Evolutionary conservation across 75 land plant species (phyloP).

Genomic region (Gnetum montanum): DNA sequence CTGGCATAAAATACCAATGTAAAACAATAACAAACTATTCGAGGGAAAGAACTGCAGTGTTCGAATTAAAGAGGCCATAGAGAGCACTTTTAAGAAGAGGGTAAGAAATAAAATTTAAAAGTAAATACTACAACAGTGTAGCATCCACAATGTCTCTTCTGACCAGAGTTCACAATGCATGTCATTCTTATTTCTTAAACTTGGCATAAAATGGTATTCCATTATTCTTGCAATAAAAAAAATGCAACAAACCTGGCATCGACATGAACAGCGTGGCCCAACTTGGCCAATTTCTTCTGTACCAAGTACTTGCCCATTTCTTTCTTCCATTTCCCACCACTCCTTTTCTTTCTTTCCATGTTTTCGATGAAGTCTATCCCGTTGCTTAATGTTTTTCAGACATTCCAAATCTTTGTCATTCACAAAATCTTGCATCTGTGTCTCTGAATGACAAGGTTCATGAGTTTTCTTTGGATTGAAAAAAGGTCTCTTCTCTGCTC

Average conservation of each 20-base stretch:
- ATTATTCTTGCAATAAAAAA: too few relatives aligned
- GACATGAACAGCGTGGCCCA: constrained; percentile 66
- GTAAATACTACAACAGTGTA: too few relatives aligned
- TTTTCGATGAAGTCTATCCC: constrained; percentile 2
- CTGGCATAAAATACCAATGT: too few relatives aligned
- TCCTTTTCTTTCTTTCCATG: constrained; percentile 20
- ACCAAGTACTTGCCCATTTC: constrained; percentile 39
- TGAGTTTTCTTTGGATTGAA: constrained; percentile 31
- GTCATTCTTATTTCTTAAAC: too few relatives aligned
- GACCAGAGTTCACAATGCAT: too few relatives aligned
- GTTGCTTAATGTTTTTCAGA: constrained; percentile 7
- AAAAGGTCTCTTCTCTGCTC: constrained; percentile 19
- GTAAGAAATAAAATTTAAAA: too few relatives aligned
- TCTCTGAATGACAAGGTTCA: constrained; percentile 36
- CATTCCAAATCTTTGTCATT: constrained; percentile 34
- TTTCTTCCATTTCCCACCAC: constrained; percentile 81
- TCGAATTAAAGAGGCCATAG: too few relatives aligned
- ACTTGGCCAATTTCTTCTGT: constrained; percentile 56
- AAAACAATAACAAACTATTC: too few relatives aligned
- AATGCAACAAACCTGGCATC: constrained; percentile 56
- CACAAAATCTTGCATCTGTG: constrained; percentile 74
- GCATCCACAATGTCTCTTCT: too few relatives aligned
- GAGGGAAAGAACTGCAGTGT: too few relatives aligned
- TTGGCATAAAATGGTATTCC: too few relatives aligned
- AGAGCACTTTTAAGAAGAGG: too few relatives aligned